phyloP scores from a whole-genome alignment of 164 flowering plant species.

The Vitis vinifera region DNA sequence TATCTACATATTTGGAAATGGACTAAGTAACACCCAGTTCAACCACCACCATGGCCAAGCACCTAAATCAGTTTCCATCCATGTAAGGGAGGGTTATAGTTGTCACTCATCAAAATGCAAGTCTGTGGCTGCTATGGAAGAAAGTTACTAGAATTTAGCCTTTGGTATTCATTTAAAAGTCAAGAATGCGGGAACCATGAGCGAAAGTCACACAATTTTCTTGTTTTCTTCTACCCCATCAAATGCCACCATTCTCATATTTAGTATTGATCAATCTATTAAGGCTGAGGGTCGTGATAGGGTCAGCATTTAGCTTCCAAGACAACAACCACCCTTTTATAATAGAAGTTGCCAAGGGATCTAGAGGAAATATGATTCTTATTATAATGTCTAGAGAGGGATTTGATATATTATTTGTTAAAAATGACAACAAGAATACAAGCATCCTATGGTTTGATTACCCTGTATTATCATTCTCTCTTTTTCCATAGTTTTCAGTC shows the following conservation, averaged over 20 bases:
- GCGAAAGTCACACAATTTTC: conserved; percentile 75
- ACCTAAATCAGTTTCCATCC: conserved; percentile 55
- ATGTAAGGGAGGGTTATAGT: conserved; percentile 58
- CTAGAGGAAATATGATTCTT: conserved; percentile 84
- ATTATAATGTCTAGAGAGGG: conserved; percentile 91
- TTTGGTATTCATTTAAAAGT: conserved; percentile 69
- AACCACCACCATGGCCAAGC: conserved; percentile 60
- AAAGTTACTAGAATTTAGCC: conserved; percentile 44
- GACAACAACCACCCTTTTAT: conserved; percentile 58
- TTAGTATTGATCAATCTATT: conserved; percentile 75
- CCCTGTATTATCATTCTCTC: conserved; percentile 35
- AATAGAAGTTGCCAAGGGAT: conserved; percentile 55
- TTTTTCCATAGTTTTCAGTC: too few species aligned
- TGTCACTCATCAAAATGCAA: conserved; percentile 62
- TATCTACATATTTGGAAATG: conserved; percentile 78
- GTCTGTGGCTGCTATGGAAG: conserved; percentile 47
- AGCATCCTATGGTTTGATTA: conserved; percentile 98
- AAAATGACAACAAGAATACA: conserved; percentile 46
- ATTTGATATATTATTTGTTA: conserved; percentile 71
- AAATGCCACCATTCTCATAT: conserved; percentile 73
- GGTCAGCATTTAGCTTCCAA: conserved; percentile 61
- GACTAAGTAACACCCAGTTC: conserved; percentile 68
- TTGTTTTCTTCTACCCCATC: conserved; percentile 74
- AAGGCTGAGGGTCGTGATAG: conserved; percentile 79
- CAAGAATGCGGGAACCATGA: conserved; percentile 49